Conservation (phyloP, 257 asterid species). For the Forsythia viridissima region DNA sequence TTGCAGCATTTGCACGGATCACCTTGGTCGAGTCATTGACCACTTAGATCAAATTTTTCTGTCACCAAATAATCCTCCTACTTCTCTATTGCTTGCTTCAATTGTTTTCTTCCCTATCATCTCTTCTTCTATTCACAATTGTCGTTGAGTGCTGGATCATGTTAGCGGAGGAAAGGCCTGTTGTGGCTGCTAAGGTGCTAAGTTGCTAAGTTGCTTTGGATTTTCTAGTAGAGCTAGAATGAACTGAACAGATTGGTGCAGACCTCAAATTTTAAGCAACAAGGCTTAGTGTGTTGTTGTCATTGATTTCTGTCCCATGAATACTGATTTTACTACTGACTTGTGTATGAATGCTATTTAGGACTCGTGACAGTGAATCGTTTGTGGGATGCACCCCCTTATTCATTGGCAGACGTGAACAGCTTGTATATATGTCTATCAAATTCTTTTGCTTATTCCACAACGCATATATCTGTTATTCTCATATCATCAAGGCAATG, state of each 20-base stretch:
- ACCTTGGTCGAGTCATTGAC: background rate
- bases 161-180: no score
- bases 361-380: no score
- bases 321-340: no score
- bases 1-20: background rate
- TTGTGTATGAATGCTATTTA: no score
- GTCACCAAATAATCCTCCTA: background rate
- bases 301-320: no score
- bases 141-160: background rate
- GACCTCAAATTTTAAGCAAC: no score
- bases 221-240: no score
- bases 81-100: background rate
- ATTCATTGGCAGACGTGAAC: background rate
- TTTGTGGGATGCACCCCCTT: background rate
- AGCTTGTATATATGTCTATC: background rate
- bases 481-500: background rate
- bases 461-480: background rate
- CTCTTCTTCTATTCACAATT: background rate
- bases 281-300: no score
- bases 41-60: background rate
- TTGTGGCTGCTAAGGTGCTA: no score
- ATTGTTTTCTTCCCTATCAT: background rate
- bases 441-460: background rate
- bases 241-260: no score
- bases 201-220: no score